Percentiles rank a stretch among this genome's conserved stretches.
These are phyloP conservation scores for Aspergillus nomiae DNA, from an alignment of 2,329 filamentous ascomycete species.

Conservation along the genomic window DNA sequence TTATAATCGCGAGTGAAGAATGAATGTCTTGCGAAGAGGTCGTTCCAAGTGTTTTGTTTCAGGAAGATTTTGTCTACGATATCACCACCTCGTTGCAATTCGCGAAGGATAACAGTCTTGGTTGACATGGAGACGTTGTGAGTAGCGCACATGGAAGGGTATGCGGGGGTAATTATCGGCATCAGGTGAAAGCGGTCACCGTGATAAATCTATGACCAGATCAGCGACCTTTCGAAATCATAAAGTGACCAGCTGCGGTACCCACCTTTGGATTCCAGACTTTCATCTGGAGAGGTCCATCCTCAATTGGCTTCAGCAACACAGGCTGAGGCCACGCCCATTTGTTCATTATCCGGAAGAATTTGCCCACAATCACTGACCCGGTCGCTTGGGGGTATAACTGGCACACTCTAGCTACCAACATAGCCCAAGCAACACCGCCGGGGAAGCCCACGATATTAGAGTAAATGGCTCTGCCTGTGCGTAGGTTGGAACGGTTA, in stretches of 20 bases:
- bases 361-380: constrained; percentile 86
- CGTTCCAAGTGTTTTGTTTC: constrained; percentile 78
- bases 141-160: constrained; percentile 96
- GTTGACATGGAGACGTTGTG: constrained; percentile 91
- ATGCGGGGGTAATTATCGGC: constrained; percentile 97
- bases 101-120: constrained; percentile 77
- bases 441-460: constrained; percentile 97
- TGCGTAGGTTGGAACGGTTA: neutral
- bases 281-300: constrained; percentile 75
- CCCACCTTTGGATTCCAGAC: constrained; percentile 91
- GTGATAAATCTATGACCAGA: constrained; percentile 65
- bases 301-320: constrained; percentile 83
- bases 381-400: constrained; percentile 91
- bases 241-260: neutral
- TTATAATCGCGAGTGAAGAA: constrained; percentile 95
- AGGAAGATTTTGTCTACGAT: constrained; percentile 79
- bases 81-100: constrained; percentile 75
- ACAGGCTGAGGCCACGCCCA: constrained; percentile 98
- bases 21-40: constrained; percentile 83
- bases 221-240: neutral
- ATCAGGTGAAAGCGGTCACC: constrained; percentile 85
- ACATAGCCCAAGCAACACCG: constrained; percentile 97
- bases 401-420: constrained; percentile 93
- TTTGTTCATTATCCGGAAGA: constrained; percentile 86
- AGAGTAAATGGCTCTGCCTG: constrained; percentile 82